Conservation (phyloP, 2,329 filamentous ascomycete genomes). For the Ophiostoma triangulosporum region DNA sequence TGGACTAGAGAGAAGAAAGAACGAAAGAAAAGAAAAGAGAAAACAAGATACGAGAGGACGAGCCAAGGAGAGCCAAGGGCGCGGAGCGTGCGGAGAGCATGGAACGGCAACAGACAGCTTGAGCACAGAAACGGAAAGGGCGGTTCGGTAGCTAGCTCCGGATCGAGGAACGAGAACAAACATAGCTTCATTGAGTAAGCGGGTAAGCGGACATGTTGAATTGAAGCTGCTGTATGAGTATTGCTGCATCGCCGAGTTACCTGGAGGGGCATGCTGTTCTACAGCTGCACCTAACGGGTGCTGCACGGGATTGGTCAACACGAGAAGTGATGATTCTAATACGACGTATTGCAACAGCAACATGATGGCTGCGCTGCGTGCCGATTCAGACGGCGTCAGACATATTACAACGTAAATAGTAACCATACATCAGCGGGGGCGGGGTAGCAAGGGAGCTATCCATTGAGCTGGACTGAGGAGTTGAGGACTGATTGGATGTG, state of each 20-base stretch:
- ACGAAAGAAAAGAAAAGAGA: background rate
- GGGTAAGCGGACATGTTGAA: background rate
- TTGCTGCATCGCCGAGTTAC: too few relatives aligned
- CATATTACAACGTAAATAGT: too few relatives aligned
- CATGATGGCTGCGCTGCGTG: too few relatives aligned
- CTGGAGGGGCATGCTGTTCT: background rate
- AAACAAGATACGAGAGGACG: background rate
- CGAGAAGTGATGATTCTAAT: too few relatives aligned
- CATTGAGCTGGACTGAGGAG: background rate
- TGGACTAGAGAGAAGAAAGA: background rate
- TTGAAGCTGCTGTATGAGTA: background rate
- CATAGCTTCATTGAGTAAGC: background rate
- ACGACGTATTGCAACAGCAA: too few relatives aligned
- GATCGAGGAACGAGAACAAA: background rate
- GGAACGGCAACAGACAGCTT: background rate
- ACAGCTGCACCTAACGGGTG: too few relatives aligned
- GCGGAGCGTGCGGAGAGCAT: background rate
- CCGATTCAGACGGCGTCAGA: too few relatives aligned
- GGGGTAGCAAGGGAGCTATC: background rate
- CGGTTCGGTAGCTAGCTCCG: background rate
- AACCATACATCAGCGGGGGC: too few relatives aligned
- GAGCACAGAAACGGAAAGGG: slow-evolving; percentile 1
- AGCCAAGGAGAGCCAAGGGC: background rate
- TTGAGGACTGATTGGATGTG: too few relatives aligned
- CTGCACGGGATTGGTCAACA: too few relatives aligned